Conservation (phyloP, 768 basidiomycete genomes). For the Rossbeevera mucosa region DNA sequence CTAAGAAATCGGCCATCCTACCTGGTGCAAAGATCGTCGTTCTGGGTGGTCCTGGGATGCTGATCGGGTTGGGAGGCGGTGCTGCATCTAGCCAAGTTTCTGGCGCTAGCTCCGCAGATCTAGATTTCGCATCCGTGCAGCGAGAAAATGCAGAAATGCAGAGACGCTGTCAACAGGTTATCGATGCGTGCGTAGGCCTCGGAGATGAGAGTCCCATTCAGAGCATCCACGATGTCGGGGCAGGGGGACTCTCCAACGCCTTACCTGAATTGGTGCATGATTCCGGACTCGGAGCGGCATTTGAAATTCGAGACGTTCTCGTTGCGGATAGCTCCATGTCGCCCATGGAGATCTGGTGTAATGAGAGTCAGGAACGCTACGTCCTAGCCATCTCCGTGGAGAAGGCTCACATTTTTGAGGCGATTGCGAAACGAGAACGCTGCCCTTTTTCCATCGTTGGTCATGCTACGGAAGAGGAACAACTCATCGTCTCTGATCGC, state of each 20-base stretch:
- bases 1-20: slow-evolving; percentile 71
- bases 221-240: slow-evolving; percentile 97
- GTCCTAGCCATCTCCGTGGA: slow-evolving; percentile 82
- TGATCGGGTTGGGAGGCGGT: slow-evolving; percentile 96
- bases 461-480: slow-evolving; percentile 72
- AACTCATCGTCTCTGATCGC: slow-evolving; percentile 86
- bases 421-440: slow-evolving; percentile 80
- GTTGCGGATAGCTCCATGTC: slow-evolving; percentile 93
- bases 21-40: slow-evolving; percentile 87
- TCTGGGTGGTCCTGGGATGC: slow-evolving; percentile 90
- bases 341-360: slow-evolving; percentile 99
- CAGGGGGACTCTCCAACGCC: slow-evolving; percentile 94
- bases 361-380: slow-evolving; percentile 97
- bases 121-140: slow-evolving; percentile 98
- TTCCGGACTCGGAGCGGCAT: slow-evolving; percentile 81
- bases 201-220: slow-evolving; percentile 71
- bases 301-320: slow-evolving; percentile 91
- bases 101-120: slow-evolving; percentile 83
- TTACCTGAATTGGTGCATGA: slow-evolving; percentile 97
- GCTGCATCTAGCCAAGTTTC: slow-evolving; percentile 93
- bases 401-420: slow-evolving; percentile 59
- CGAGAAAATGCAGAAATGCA: slow-evolving; percentile 99
- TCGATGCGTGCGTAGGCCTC: slow-evolving; percentile 78
- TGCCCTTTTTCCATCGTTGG: slow-evolving; percentile 95
- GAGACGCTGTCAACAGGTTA: slow-evolving; percentile 93